phyloP scores from a whole-genome alignment of 1,284 basidiomycete species.

The Singerocomus inundabilis region DNA sequence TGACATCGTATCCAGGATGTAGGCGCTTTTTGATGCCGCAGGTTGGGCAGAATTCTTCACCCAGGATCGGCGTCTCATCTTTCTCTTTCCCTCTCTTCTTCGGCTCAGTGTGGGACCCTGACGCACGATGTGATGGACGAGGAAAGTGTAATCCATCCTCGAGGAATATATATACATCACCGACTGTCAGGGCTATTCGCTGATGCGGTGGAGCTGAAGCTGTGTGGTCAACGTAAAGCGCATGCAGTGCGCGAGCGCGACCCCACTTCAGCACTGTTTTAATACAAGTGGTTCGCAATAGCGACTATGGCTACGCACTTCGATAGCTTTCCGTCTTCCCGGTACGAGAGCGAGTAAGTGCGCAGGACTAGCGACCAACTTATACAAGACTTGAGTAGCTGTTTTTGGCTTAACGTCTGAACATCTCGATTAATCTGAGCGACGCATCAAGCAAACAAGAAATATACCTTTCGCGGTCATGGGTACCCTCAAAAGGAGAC shows the following conservation, averaged over 20 bases:
- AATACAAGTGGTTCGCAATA: background rate
- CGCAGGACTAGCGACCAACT: constrained; percentile 43
- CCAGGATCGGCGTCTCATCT: constrained; percentile 16
- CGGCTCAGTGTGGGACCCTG: constrained; percentile 13
- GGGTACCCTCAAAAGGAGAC: constrained; percentile 52
- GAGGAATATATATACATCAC: constrained; percentile 61
- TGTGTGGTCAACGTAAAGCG: constrained; percentile 42
- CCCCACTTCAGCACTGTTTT: constrained; percentile 49
- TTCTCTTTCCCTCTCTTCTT: constrained; percentile 32
- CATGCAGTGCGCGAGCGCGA: constrained; percentile 52
- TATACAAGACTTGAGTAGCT: constrained; percentile 47
- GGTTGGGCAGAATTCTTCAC: constrained; percentile 25
- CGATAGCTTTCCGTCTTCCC: constrained; percentile 68
- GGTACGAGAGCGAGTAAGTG: constrained; percentile 48
- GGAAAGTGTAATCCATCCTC: constrained; percentile 50
- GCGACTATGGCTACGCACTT: constrained; percentile 43
- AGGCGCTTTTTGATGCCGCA: constrained; percentile 34
- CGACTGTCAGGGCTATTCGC: constrained; percentile 43
- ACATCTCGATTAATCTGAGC: constrained; percentile 1
- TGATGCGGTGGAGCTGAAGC: constrained; percentile 18
- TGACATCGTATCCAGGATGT: constrained; percentile 24
- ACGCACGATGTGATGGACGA: constrained; percentile 26
- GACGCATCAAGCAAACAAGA: background rate
- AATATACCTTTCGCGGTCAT: constrained; percentile 57
- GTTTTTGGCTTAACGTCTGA: constrained; percentile 42